A percentile compares a stretch with the other conserved stretches of the same genome.
These are phyloP conservation scores for Brassica hybrid DNA, from an alignment of 441 rosid species.

Conservation along the genomic window DNA sequence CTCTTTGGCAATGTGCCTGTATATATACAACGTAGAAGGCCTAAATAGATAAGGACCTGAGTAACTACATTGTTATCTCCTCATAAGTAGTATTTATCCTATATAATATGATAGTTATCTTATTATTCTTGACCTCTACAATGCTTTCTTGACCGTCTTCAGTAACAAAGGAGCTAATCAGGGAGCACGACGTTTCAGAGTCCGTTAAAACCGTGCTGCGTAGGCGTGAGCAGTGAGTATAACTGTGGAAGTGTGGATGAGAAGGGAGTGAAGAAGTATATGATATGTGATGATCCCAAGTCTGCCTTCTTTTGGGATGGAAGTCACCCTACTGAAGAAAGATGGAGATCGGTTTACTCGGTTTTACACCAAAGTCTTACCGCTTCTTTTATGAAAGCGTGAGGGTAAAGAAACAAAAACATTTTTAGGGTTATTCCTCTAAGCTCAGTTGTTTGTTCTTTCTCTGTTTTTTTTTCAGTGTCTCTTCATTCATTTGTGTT, in stretches of 20 bases:
- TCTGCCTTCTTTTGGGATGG: conserved; percentile 48
- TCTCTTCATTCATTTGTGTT: conserved; percentile 41
- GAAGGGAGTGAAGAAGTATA: conserved; percentile 42
- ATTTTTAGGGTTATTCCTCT: conserved; percentile 26
- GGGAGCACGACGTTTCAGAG: conserved; percentile 43
- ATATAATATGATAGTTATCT: no score
- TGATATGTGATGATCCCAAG: conserved; percentile 42
- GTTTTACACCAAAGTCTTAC: conserved; percentile 38
- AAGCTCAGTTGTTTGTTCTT: background rate
- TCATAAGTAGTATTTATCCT: no score
- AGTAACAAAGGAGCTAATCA: no score
- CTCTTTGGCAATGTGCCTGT: no score
- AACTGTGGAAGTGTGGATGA: conserved; percentile 42
- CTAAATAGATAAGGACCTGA: no score
- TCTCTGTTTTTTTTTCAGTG: conserved; percentile 6
- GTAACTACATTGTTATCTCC: no score
- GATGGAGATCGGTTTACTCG: conserved; percentile 44
- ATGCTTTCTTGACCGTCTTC: no score
- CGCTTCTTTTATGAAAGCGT: conserved; percentile 34
- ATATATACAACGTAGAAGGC: no score
- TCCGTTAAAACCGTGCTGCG: conserved; percentile 45
- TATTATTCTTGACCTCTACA: no score
- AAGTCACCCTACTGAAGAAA: conserved; percentile 39
- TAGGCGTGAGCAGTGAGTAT: conserved; percentile 36
- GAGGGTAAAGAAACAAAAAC: conserved; percentile 3